Evolutionary conservation across 2,329 filamentous ascomycete species (phyloP).

Genomic region (Penicillium sp.): DNA sequence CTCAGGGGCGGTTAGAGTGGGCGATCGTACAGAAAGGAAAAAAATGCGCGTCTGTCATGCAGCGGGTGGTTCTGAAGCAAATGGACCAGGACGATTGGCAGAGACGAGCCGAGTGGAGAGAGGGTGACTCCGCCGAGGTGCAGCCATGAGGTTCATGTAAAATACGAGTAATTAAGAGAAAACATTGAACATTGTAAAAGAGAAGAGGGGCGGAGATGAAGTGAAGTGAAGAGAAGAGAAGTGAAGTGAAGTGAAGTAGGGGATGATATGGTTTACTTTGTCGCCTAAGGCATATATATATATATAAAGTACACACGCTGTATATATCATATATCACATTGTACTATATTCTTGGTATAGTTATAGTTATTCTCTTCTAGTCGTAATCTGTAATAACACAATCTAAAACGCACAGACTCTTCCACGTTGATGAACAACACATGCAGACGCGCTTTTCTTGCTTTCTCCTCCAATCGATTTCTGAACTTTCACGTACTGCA

Average conservation of each 20-base stretch:
- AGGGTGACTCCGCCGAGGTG: slow-evolving; percentile 1
- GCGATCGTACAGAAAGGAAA: slow-evolving; percentile 5
- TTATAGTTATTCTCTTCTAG: no score
- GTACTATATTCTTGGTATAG: no score
- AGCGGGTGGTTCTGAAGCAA: slow-evolving; percentile 6
- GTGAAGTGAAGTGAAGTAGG: not conserved
- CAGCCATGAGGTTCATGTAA: slow-evolving; percentile 6
- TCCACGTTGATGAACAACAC: slow-evolving; percentile 9
- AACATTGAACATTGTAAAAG: no score
- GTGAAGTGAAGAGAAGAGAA: not conserved
- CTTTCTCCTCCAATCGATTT: slow-evolving; percentile 18
- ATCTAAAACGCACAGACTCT: slow-evolving; percentile 5
- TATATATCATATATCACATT: no score
- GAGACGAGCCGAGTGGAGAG: slow-evolving; percentile 4
- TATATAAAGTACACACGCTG: not conserved
- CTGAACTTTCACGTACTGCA: not conserved
- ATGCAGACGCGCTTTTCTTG: slow-evolving; percentile 8
- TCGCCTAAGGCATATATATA: not conserved
- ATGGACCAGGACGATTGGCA: slow-evolving; percentile 4
- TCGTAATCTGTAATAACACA: no score
- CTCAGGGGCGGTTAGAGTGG: slow-evolving; percentile 13
- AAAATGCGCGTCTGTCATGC: slow-evolving; percentile 9
- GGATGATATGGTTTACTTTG: not conserved
- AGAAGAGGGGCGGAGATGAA: not conserved
- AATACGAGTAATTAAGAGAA: not conserved